These are phyloP conservation scores for Closterium sp. DNA, from an alignment of 139 green algal genomes.

Conservation along the genomic window DNA sequence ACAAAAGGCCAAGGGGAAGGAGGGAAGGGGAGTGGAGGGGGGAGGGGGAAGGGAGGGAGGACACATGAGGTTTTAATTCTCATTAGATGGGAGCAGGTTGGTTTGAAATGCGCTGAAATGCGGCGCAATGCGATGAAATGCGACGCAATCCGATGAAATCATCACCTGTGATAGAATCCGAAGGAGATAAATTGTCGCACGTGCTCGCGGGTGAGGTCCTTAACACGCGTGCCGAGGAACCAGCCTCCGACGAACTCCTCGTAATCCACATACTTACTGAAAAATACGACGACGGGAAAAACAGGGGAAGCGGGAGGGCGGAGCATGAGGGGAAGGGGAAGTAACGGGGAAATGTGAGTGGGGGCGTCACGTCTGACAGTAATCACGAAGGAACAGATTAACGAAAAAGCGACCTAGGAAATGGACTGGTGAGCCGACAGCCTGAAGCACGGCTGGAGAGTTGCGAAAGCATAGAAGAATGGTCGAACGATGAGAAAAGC, in stretches of 20 bases:
- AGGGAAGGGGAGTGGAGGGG: too few relatives aligned
- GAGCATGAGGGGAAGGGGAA: too few relatives aligned
- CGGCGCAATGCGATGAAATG: not conserved
- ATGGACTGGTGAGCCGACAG: too few relatives aligned
- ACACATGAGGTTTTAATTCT: too few relatives aligned
- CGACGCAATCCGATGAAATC: not conserved
- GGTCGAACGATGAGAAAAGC: not conserved
- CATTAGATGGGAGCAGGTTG: not conserved
- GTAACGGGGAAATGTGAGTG: not conserved
- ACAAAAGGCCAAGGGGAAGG: too few relatives aligned
- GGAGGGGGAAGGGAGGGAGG: too few relatives aligned
- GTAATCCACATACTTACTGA: slow-evolving; percentile 7
- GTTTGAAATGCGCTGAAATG: not conserved
- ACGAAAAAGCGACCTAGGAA: not conserved
- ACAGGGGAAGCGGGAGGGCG: too few relatives aligned
- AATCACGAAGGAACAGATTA: not conserved
- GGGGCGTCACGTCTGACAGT: not conserved
- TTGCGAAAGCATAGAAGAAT: not conserved
- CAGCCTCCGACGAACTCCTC: slow-evolving; percentile 31
- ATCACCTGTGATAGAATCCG: slow-evolving; percentile 39
- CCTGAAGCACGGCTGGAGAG: not conserved
- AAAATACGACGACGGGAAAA: not conserved
- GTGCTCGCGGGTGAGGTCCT: slow-evolving; percentile 37
- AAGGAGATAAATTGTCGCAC: slow-evolving; percentile 41
- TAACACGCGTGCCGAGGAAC: slow-evolving; percentile 33